A percentile compares a stretch with the other conserved stretches of the same genome.
phyloP scores from a whole-genome alignment of 768 basidiomycete species.

The Auricularia cornea region DNA sequence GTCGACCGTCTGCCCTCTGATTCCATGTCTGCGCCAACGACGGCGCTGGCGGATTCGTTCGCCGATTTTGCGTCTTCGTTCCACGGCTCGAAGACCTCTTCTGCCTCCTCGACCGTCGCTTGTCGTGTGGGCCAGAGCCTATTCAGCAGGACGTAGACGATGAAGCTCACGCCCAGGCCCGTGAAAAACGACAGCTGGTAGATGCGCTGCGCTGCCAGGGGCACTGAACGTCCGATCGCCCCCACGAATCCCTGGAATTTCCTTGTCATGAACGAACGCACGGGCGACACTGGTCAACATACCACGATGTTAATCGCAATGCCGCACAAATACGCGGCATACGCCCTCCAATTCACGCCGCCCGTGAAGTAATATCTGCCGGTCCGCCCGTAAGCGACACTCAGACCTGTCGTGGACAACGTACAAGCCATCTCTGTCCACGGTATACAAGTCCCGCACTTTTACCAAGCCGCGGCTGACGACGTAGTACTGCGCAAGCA shows the following conservation, averaged over 20 bases:
- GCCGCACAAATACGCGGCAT: conserved; percentile 59
- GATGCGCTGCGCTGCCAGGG: conserved; percentile 60
- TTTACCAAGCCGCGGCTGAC: conserved; percentile 62
- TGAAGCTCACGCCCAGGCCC: conserved; percentile 62
- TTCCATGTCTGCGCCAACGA: too few relatives aligned
- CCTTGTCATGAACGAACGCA: too few relatives aligned
- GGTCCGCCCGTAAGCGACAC: too few relatives aligned
- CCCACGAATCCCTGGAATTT: conserved; percentile 1
- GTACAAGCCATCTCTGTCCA: conserved; percentile 50
- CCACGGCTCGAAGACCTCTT: conserved; percentile 21
- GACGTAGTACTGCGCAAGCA: conserved; percentile 54
- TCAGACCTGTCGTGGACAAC: not conserved
- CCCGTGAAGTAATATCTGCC: conserved; percentile 3
- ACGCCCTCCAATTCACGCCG: conserved; percentile 35
- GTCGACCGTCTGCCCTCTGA: too few relatives aligned
- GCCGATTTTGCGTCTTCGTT: not conserved
- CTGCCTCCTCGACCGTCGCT: conserved; percentile 45
- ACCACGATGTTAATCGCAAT: conserved; percentile 75
- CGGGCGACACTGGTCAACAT: too few relatives aligned
- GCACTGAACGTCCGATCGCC: conserved; percentile 50
- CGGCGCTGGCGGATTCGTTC: too few relatives aligned
- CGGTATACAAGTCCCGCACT: conserved; percentile 62
- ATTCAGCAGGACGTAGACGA: conserved; percentile 57
- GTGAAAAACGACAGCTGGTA: conserved; percentile 81
- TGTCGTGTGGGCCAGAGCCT: conserved; percentile 48